These are phyloP conservation scores for Starmera caribaea DNA, from an alignment of 805 yeast genomes.

Conservation along the genomic window DNA sequence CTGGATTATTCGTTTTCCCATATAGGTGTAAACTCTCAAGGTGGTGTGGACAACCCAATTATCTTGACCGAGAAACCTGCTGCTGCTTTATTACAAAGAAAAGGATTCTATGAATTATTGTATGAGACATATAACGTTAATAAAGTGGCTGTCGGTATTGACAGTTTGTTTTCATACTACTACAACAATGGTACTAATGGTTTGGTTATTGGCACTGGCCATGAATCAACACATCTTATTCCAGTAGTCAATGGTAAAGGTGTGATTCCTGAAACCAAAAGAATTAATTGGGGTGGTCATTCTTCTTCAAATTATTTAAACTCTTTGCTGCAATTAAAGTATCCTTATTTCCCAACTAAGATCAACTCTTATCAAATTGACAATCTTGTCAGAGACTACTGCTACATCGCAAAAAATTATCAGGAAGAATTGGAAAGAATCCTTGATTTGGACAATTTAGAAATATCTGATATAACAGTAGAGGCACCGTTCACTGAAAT, in stretches of 20 bases:
- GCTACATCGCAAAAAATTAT: conserved; percentile 69
- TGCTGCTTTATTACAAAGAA: conserved; percentile 59
- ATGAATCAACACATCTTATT: conserved; percentile 72
- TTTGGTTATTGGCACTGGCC: conserved; percentile 73
- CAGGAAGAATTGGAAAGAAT: conserved; percentile 46
- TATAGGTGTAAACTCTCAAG: conserved; percentile 47
- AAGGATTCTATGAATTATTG: conserved; percentile 66
- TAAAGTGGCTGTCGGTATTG: conserved; percentile 71
- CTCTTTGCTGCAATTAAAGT: conserved; percentile 62
- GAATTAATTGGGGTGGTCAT: conserved; percentile 90
- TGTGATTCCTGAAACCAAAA: conserved; percentile 52
- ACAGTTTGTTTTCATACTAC: conserved; percentile 68
- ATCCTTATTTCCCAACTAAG: conserved; percentile 84
- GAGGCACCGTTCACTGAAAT: conserved; percentile 75
- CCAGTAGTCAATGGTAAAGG: conserved; percentile 76
- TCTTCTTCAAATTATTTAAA: conserved; percentile 57
- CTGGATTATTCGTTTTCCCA: conserved; percentile 80
- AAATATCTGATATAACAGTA: conserved; percentile 58
- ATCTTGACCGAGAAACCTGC: conserved; percentile 74
- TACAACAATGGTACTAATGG: conserved; percentile 54
- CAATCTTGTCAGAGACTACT: conserved; percentile 60
- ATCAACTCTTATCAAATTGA: conserved; percentile 56
- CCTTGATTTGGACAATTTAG: conserved; percentile 55
- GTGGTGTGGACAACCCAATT: conserved; percentile 66
- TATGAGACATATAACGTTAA: conserved; percentile 81